Evolutionary conservation across 1,284 basidiomycete species (phyloP).

Genomic region (Ceratobasidium sp.): DNA sequence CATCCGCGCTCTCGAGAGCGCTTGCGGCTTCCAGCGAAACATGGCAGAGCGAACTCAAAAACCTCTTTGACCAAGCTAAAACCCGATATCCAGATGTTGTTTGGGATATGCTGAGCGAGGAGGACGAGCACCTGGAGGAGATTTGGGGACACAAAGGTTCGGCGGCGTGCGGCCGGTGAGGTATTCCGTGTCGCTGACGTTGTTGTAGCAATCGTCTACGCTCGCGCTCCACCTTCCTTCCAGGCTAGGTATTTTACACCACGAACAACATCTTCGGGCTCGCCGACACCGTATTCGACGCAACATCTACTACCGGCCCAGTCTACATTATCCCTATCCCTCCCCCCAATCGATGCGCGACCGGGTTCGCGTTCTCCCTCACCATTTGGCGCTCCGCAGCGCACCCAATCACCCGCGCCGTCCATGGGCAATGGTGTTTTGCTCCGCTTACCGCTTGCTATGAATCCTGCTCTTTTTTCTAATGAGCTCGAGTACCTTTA

Average conservation of each 20-base stretch:
- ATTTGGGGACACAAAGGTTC: constrained; percentile 93
- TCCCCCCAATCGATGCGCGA: constrained; percentile 63
- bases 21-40: constrained; percentile 69
- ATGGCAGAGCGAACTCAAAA: constrained; percentile 83
- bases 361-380: constrained; percentile 67
- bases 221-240: constrained; percentile 88
- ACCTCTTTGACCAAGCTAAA: constrained; percentile 81
- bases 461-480: constrained; percentile 80
- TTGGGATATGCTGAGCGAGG: constrained; percentile 78
- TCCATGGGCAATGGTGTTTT: constrained; percentile 59
- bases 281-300: constrained; percentile 69
- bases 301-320: constrained; percentile 66
- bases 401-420: constrained; percentile 62
- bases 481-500: constrained; percentile 93
- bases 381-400: constrained; percentile 58
- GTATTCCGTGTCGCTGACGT: constrained; percentile 21
- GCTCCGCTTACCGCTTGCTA: constrained; percentile 72
- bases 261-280: constrained; percentile 62
- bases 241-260: constrained; percentile 85
- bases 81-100: constrained; percentile 93
- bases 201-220: constrained; percentile 86
- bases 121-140: constrained; percentile 66
- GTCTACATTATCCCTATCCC: constrained; percentile 70
- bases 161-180: constrained; percentile 46
- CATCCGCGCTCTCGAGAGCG: constrained; percentile 69